These are phyloP conservation scores for Dendryphion nanum DNA, from an alignment of 2,329 filamentous ascomycete species.

Conservation along the genomic window DNA sequence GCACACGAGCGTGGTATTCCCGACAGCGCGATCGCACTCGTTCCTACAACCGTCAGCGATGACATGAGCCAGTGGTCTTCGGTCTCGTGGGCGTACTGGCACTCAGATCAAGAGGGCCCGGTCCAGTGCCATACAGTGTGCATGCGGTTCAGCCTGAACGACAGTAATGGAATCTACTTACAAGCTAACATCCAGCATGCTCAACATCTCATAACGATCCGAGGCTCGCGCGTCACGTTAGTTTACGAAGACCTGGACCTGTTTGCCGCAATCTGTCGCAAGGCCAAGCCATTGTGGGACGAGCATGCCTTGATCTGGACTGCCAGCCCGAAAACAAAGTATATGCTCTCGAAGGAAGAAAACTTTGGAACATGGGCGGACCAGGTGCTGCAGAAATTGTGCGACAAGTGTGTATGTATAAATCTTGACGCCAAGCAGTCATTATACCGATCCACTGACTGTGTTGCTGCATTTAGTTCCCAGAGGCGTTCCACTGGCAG, in stretches of 20 bases:
- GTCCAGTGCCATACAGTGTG: neutral
- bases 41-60: neutral
- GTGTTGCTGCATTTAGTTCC: too few species aligned
- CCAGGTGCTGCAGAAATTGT: too few species aligned
- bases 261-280: neutral
- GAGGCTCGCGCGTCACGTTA: neutral
- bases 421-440: too few species aligned
- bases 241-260: neutral
- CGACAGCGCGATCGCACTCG: too few species aligned
- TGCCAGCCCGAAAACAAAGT: neutral
- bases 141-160: neutral
- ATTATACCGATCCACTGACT: too few species aligned
- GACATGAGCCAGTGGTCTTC: neutral
- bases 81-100: neutral
- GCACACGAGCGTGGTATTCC: too few species aligned
- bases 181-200: too few species aligned
- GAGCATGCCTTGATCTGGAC: constrained; percentile 1
- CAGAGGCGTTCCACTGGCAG: too few species aligned
- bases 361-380: constrained; percentile 5
- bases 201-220: neutral
- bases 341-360: neutral
- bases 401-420: too few species aligned
- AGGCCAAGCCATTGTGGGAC: constrained; percentile 5
- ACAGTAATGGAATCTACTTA: too few species aligned
- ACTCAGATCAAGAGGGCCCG: neutral